These are phyloP conservation scores for Fomitopsis pulvina DNA, from an alignment of 768 basidiomycete species.

Conservation along the genomic window DNA sequence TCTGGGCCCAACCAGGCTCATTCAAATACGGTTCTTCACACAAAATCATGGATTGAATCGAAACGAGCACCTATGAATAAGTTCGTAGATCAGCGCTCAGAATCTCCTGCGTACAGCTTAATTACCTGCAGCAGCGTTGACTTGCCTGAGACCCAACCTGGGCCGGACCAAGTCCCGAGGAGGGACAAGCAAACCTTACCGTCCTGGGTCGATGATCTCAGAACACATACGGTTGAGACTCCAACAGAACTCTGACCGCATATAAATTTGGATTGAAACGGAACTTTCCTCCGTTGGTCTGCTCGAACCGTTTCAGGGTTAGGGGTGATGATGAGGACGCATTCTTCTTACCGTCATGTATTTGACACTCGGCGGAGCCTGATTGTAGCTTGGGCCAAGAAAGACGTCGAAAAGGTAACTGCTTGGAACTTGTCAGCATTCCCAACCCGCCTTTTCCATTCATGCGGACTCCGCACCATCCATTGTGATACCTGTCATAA, in stretches of 20 bases:
- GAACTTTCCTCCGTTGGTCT: slow-evolving; percentile 85
- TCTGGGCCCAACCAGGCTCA: slow-evolving; percentile 82
- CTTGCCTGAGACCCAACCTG: slow-evolving; percentile 88
- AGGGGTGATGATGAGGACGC: not conserved
- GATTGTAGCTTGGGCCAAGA: slow-evolving; percentile 84
- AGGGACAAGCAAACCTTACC: slow-evolving; percentile 93
- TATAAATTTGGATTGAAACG: slow-evolving; percentile 95
- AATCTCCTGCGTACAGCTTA: not conserved
- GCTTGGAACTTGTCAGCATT: slow-evolving; percentile 6
- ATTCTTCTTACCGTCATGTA: slow-evolving; percentile 51
- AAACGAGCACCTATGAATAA: slow-evolving; percentile 61
- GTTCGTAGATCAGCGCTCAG: not conserved
- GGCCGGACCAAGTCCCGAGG: slow-evolving; percentile 89
- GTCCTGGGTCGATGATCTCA: slow-evolving; percentile 41
- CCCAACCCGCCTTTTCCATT: not conserved
- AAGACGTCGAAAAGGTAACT: slow-evolving; percentile 88
- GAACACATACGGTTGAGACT: not conserved
- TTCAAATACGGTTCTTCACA: slow-evolving; percentile 93
- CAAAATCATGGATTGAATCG: slow-evolving; percentile 94
- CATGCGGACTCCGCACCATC: slow-evolving; percentile 59
- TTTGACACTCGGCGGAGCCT: slow-evolving; percentile 72
- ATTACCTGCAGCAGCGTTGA: slow-evolving; percentile 82
- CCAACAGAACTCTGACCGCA: slow-evolving; percentile 44
- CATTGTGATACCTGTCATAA: slow-evolving; percentile 70
- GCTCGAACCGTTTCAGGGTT: not conserved